Percentiles rank a stretch among this genome's conserved stretches.
These are phyloP conservation scores for Arthroderma uncinatum DNA, from an alignment of 2,329 filamentous ascomycete genomes.

Conservation along the genomic window DNA sequence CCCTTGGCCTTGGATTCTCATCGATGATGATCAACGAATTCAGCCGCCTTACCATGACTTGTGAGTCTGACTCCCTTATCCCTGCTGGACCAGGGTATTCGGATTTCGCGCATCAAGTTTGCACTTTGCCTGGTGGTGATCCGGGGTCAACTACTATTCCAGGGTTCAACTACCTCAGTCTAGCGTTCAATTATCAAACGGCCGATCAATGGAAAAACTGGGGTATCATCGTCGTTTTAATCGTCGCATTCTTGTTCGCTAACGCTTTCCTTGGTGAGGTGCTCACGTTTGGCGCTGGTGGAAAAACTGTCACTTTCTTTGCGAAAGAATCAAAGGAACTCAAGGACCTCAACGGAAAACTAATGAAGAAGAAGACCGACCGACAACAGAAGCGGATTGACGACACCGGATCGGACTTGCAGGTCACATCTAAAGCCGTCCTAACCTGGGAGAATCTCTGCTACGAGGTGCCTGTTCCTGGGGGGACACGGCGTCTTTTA, in stretches of 20 bases:
- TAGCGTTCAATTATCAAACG: constrained; percentile 47
- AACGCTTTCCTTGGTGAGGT: constrained; percentile 33
- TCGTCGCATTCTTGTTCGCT: constrained; percentile 45
- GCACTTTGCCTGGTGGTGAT: constrained; percentile 53
- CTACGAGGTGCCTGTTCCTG: constrained; percentile 73
- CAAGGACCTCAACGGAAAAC: constrained; percentile 26
- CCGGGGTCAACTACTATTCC: constrained; percentile 43
- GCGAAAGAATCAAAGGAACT: constrained; percentile 27
- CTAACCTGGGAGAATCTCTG: constrained; percentile 81
- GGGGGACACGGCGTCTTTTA: constrained; percentile 62
- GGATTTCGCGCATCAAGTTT: constrained; percentile 39
- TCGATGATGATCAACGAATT: constrained; percentile 78
- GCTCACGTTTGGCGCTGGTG: constrained; percentile 31
- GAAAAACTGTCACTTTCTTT: constrained; percentile 34
- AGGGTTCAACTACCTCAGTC: constrained; percentile 48
- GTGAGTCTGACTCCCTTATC: constrained; percentile 32
- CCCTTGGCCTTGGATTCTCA: constrained; percentile 71
- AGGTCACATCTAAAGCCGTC: constrained; percentile 40
- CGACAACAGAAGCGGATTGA: constrained; percentile 26
- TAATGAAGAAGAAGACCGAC: constrained; percentile 32
- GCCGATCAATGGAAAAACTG: constrained; percentile 58
- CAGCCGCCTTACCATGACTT: constrained; percentile 48
- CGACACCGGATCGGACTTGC: constrained; percentile 37
- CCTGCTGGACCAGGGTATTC: constrained; percentile 34
- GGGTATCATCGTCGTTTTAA: constrained; percentile 56